A percentile compares a stretch with the other conserved stretches of the same genome.
These are phyloP conservation scores for Triticum aestivum DNA, from an alignment of 176 grass and related monocot species.

Conservation along the genomic window DNA sequence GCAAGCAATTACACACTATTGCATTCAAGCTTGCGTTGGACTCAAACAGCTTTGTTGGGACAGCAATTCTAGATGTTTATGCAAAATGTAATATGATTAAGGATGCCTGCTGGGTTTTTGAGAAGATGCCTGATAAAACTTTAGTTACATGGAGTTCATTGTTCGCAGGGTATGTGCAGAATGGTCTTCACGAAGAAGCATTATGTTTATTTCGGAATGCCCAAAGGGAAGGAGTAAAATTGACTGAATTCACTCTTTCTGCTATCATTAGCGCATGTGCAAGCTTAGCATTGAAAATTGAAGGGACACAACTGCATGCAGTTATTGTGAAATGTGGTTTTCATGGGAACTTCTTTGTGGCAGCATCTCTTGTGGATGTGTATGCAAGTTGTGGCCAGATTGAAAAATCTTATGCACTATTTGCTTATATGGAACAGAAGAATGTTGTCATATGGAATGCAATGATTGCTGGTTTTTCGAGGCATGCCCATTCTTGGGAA, in stretches of 20 bases:
- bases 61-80: constrained; percentile 66
- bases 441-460: constrained; percentile 67
- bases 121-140: constrained; percentile 64
- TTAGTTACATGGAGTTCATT: constrained; percentile 69
- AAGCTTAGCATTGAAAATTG: constrained; percentile 42
- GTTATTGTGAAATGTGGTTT: constrained; percentile 50
- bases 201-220: constrained; percentile 38
- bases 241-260: constrained; percentile 68
- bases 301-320: constrained; percentile 61
- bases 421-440: constrained; percentile 41
- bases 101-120: constrained; percentile 49
- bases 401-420: constrained; percentile 52
- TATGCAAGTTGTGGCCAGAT: constrained; percentile 64
- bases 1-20: constrained; percentile 56
- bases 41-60: constrained; percentile 61
- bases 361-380: constrained; percentile 55
- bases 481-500: constrained; percentile 54
- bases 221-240: constrained; percentile 37
- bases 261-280: constrained; percentile 56
- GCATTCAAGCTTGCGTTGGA: constrained; percentile 49
- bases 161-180: constrained; percentile 61
- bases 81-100: constrained; percentile 63
- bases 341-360: constrained; percentile 50
- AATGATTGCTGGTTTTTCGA: constrained; percentile 60
- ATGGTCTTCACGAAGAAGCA: constrained; percentile 58